Evolutionary conservation across 1,139 yeast genomes (phyloP), one percentile per base, ranked within the genome.

Genomic region (Zygosaccharomyces pseudobailii): DNA sequence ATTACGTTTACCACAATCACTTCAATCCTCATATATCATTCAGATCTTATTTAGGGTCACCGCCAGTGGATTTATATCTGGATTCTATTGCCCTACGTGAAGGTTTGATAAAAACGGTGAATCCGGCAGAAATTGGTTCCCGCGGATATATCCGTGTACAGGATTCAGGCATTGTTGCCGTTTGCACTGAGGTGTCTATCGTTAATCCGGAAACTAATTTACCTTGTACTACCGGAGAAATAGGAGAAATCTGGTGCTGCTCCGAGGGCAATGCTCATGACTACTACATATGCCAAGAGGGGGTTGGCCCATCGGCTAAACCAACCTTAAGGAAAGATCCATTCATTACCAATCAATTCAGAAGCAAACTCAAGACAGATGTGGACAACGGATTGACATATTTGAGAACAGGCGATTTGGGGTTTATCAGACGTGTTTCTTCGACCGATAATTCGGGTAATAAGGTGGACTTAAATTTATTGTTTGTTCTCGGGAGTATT

Each of bases 221-320:
- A 45, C 70, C 89, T 17, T 92, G 98, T 65, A 80, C 78, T 51
- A 84, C 83, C 49, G 97, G 97, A n/a, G 98, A 94, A 65, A 84
- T 82, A 65, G 99, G 99, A 34, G 98, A 92, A 68, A 89, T 92
- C 40, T 92, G 98, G 98, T 94, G 92, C 2, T 79, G 86, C 52
- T 85, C 96, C 1, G 96, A 89, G 56, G 95, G 92, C 1, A 88
- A 84, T 57, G 82, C 82, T 32, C 65, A 73, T 6, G 78, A 80
- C 3, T 84, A 84, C 62, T 79, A 82, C 42, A 76, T 78, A 50
- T 53, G 53, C 30, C 46, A 50, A 20, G 54, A 46, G 13, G 40
- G 40, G 6, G 45, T 44, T 9, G 52, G 45, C 6, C 9, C 38
- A 7, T 24, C 43, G n/a, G 22, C 42, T 3, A 45, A 52, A 41